Base-by-base conservation (phyloP, 1,284 basidiomycete genomes). In the Athelia psychrophila region DNA sequence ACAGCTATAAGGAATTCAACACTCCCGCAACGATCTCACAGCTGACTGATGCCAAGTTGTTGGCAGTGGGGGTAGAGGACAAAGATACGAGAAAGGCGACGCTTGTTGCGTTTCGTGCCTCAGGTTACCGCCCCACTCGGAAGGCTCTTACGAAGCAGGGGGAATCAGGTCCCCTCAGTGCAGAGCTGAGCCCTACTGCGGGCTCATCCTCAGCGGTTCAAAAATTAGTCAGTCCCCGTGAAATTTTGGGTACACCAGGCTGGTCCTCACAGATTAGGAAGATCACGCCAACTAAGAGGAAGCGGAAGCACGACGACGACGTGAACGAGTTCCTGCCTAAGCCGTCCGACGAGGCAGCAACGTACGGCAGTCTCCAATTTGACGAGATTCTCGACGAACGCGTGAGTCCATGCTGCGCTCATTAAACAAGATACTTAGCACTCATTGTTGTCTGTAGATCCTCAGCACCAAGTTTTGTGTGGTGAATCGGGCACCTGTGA, bases 401-500 rank as follows among this genome's bases (percentile, higher is more conserved):
- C 68, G 86, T 87, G 58, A 33, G 72, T 60, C 15, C 44, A 38
- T 49, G 22, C 12, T 49, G 23, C 27, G 22, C 40, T 18, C 13
- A 24, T 44, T 30, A 15, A 24, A 13, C 8, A 23, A 40, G 22
- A 20, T 47, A 36, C 36, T 6, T 35, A 19, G 24, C 33, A 48
- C 22, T 44, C 30, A 23, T 44, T 16, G 24, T 47, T 60, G 51
- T 53, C 54, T 54, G 48, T 48, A 93, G 89, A 67, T 76, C 22
- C 74, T 95, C 33, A 73, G 63, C 56, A 73, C 64, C 40, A 89
- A 85, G 60, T 80, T 69, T 10, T 78, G 83, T 23, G 77, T 93
- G 9, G 80, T 93, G 49, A 98, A 98, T 68, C 86, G 95, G 19
- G 95, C 95, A 1, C 95, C 96, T 1, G 78, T 98, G 50, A 92